phyloP scores from a whole-genome alignment of 352 stramenopile species.

The Poterioochromonas sp. region DNA sequence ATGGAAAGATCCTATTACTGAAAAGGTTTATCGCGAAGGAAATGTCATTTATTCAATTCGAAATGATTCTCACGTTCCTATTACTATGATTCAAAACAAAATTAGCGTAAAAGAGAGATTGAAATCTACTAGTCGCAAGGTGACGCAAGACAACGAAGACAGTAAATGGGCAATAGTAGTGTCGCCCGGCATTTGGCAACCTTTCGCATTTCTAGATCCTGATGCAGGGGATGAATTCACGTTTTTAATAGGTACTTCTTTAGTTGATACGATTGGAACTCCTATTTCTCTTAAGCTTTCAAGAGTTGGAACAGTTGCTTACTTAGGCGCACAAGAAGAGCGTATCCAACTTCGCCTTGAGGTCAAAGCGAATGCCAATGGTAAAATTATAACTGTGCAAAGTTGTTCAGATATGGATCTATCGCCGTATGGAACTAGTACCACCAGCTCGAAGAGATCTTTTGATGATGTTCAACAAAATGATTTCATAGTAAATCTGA shows the following conservation, averaged over 20 bases:
- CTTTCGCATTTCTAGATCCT: not conserved
- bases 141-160: not conserved
- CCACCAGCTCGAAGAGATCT: too few relatives aligned
- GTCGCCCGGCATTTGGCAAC: not conserved
- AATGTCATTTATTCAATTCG: not conserved
- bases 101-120: not conserved
- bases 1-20: not conserved
- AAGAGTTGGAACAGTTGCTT: too few relatives aligned
- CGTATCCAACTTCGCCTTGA: not conserved
- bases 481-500: not conserved
- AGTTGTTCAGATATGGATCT: too few relatives aligned
- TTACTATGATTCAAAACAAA: not conserved
- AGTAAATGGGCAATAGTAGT: not conserved
- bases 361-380: not conserved
- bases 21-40: not conserved
- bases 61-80: slow-evolving; percentile 1
- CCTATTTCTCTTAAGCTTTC: too few relatives aligned
- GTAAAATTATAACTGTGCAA: not conserved
- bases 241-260: too few relatives aligned
- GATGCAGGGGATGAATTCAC: not conserved
- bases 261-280: too few relatives aligned
- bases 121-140: not conserved
- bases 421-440: too few relatives aligned
- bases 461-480: too few relatives aligned
- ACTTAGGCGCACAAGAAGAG: too few relatives aligned